A percentile compares a stretch with the other conserved stretches of the same genome.
These are phyloP conservation scores for Oidium heveae DNA, from an alignment of 2,329 filamentous ascomycete species.

Conservation along the genomic window DNA sequence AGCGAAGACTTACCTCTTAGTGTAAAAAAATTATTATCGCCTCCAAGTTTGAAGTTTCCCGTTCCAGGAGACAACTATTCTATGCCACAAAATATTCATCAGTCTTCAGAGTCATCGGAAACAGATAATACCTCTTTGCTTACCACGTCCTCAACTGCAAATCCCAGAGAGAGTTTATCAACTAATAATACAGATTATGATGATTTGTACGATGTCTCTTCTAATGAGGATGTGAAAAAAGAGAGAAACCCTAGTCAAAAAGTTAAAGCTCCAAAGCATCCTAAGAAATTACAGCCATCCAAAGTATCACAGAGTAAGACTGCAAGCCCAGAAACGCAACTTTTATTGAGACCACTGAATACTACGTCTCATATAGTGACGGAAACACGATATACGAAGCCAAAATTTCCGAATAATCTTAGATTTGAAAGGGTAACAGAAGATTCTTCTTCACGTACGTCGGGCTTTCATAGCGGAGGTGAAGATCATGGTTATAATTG, in stretches of 20 bases:
- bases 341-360: constrained; percentile 22
- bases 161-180: constrained; percentile 35
- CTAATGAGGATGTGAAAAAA: constrained; percentile 42
- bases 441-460: no score
- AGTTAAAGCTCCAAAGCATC: constrained; percentile 1
- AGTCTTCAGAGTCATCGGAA: constrained; percentile 33
- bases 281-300: constrained; percentile 11
- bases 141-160: constrained; percentile 28
- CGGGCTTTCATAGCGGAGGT: constrained; percentile 7
- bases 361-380: constrained; percentile 16
- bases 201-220: constrained; percentile 58
- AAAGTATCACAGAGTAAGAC: constrained; percentile 10
- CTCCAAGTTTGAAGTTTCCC: no score
- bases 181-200: constrained; percentile 54
- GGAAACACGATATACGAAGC: no score
- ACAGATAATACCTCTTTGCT: constrained; percentile 25
- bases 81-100: constrained; percentile 34
- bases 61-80: constrained; percentile 26
- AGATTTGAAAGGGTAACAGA: no score
- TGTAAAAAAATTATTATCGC: no score
- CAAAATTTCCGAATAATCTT: no score
- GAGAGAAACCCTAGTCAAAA: constrained; percentile 15
- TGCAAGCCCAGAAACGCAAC: constrained; percentile 9
- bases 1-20: no score
- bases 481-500: constrained; percentile 29